A percentile compares a stretch with the other conserved stretches of the same genome.
Conservation (phyloP, 352 stramenopile species). For the Phytophthora sp. region DNA sequence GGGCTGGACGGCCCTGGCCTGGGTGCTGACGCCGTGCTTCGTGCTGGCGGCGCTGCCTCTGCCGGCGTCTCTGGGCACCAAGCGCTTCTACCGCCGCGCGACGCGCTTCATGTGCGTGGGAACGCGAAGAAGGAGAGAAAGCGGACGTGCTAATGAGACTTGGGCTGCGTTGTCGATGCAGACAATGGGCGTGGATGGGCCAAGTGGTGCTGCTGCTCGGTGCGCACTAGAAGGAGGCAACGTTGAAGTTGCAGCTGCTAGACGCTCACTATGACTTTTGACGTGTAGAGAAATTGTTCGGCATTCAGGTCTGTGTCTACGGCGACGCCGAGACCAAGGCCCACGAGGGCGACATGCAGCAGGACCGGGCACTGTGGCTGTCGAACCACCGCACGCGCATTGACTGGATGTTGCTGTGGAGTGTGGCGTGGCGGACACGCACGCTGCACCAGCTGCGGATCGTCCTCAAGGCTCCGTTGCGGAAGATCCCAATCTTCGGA, state of each 20-base stretch:
- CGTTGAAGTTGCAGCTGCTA: slow-evolving; percentile 22
- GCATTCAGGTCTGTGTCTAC: slow-evolving; percentile 67
- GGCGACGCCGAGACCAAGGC: slow-evolving; percentile 61
- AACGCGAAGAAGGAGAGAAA: neutral
- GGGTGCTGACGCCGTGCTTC: slow-evolving; percentile 67
- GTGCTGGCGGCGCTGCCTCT: slow-evolving; percentile 46
- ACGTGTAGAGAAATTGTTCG: slow-evolving; percentile 58
- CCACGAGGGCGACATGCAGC: slow-evolving; percentile 45
- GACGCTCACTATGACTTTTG: slow-evolving; percentile 24
- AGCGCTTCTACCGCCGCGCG: slow-evolving; percentile 54
- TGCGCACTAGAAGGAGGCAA: slow-evolving; percentile 20
- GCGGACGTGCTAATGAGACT: too few relatives aligned
- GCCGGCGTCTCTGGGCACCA: slow-evolving; percentile 22
- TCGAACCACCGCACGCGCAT: slow-evolving; percentile 85
- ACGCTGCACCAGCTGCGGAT: slow-evolving; percentile 69
- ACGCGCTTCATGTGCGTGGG: slow-evolving; percentile 60
- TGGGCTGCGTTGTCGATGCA: slow-evolving; percentile 22
- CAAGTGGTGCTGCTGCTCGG: slow-evolving; percentile 68
- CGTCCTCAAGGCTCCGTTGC: slow-evolving; percentile 79
- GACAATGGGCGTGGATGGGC: slow-evolving; percentile 83
- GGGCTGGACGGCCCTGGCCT: slow-evolving; percentile 55
- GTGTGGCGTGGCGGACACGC: slow-evolving; percentile 56
- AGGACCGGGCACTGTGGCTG: slow-evolving; percentile 75
- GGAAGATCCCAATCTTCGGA: slow-evolving; percentile 76
- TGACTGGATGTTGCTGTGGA: slow-evolving; percentile 89